phyloP scores from a whole-genome alignment of 2,329 filamentous ascomycete species.

The Claviceps humidiphila region DNA sequence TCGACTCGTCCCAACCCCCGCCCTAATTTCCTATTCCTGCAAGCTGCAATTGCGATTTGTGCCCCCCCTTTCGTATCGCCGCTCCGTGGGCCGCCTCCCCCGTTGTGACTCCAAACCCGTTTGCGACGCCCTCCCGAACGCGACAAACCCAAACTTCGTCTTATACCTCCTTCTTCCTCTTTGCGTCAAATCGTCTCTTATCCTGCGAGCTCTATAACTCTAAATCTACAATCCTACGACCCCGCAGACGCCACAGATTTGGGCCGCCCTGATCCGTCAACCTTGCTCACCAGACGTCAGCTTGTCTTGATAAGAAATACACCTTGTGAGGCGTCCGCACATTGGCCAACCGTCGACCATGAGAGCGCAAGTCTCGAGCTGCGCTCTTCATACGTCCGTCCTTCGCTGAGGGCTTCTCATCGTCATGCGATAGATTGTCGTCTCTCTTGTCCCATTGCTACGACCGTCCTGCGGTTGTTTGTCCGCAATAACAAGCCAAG shows the following conservation, averaged over 20 bases:
- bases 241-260: background rate
- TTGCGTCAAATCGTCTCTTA: background rate
- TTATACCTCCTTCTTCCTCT: background rate
- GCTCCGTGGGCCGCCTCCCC: background rate
- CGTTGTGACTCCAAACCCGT: background rate
- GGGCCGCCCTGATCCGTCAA: no score
- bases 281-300: no score
- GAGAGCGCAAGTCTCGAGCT: constrained; percentile 1
- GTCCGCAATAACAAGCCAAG: background rate
- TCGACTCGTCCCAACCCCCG: background rate
- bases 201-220: background rate
- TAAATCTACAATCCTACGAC: no score
- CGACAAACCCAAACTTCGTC: background rate
- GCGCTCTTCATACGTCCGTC: constrained; percentile 1
- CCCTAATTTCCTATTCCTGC: background rate
- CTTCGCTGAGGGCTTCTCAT: constrained; percentile 2
- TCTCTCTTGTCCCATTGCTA: background rate
- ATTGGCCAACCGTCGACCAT: background rate
- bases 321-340: background rate
- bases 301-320: background rate
- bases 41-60: background rate
- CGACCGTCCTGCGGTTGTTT: background rate
- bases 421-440: constrained; percentile 4
- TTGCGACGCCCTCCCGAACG: background rate
- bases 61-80: background rate